Percentiles rank a stretch among this genome's conserved stretches.
Evolutionary conservation across 306 rosid genomes (phyloP).

Genomic region (Vigna radiata): DNA sequence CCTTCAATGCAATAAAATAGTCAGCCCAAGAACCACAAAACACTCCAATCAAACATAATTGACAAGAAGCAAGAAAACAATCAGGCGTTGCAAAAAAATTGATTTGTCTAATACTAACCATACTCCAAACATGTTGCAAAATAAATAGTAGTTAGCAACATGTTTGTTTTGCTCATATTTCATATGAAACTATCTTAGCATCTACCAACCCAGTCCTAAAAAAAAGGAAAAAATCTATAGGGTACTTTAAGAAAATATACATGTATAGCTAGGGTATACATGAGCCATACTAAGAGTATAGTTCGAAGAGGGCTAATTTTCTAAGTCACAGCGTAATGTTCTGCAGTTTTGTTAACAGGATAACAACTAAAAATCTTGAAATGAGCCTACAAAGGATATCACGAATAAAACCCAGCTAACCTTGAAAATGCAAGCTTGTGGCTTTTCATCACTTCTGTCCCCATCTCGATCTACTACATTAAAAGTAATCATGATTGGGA

Average conservation of each 20-base stretch:
- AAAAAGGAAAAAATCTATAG: not conserved
- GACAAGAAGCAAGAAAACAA: constrained; percentile 35
- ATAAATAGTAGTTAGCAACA: no score
- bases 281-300: constrained; percentile 3
- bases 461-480: constrained; percentile 85
- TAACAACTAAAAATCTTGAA: constrained; percentile 14
- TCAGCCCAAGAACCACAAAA: constrained; percentile 44
- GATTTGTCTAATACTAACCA: not conserved
- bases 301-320: not conserved
- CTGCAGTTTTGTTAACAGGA: constrained; percentile 32
- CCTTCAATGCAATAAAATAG: constrained; percentile 59
- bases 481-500: constrained; percentile 96
- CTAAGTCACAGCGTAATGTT: constrained; percentile 1
- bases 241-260: not conserved
- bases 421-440: constrained; percentile 99
- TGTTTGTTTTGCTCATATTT: constrained; percentile 4
- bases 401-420: constrained; percentile 48
- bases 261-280: not conserved
- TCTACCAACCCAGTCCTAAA: constrained; percentile 17
- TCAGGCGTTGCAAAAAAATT: not conserved
- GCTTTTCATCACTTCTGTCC: constrained; percentile 70
- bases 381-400: constrained; percentile 19
- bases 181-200: constrained; percentile 25
- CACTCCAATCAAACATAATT: constrained; percentile 9
- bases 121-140: not conserved